These are phyloP conservation scores for Acanthamoeba healyi DNA, from an alignment of 208 protist genomes.

Conservation along the genomic window DNA sequence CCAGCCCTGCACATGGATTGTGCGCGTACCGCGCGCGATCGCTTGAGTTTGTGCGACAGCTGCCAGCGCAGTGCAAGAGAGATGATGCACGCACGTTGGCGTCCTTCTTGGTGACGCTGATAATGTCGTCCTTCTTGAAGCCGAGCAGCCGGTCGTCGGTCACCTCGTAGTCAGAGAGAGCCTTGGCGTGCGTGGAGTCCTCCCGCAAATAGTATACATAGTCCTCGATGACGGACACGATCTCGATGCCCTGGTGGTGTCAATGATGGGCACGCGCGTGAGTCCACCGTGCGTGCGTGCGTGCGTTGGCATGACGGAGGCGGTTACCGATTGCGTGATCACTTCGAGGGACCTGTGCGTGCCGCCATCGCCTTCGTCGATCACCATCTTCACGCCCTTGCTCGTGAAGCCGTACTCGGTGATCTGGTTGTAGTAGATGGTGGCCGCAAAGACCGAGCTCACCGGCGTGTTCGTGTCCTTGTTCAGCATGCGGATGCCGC, in stretches of 20 bases:
- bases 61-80: background rate
- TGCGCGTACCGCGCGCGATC: too few relatives aligned
- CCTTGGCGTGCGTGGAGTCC: conserved; percentile 66
- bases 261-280: background rate
- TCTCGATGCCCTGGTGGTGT: conserved; percentile 30
- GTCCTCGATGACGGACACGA: conserved; percentile 49
- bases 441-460: conserved; percentile 5
- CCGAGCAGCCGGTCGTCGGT: conserved; percentile 50
- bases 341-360: background rate
- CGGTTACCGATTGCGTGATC: background rate
- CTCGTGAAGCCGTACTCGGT: background rate
- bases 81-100: background rate
- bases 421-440: conserved; percentile 57
- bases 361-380: conserved; percentile 36
- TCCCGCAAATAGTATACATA: conserved; percentile 65
- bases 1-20: conserved; percentile 46
- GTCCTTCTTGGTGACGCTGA: conserved; percentile 66
- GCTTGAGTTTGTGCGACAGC: too few relatives aligned
- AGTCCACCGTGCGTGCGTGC: too few relatives aligned
- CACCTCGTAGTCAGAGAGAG: conserved; percentile 67
- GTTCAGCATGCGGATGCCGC: conserved; percentile 19
- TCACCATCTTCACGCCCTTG: conserved; percentile 19
- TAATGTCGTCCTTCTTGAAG: conserved; percentile 75
- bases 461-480: conserved; percentile 44
- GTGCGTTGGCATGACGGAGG: background rate